Evolutionary conservation across 1,284 basidiomycete species (phyloP).

Genomic region (Rhodotorula sp.): DNA sequence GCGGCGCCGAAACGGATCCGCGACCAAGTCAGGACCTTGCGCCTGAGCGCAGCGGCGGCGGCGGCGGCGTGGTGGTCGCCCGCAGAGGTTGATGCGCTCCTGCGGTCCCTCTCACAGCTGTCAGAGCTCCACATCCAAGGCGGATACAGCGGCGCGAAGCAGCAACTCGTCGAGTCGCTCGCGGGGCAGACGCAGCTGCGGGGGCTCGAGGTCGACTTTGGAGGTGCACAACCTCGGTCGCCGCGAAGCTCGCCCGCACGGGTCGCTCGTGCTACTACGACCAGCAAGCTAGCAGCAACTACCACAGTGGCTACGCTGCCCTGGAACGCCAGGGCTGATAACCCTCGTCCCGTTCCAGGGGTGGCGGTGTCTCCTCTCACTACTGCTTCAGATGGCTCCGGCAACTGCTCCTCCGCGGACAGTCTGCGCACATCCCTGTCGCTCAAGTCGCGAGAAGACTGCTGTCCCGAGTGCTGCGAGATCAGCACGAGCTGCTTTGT

Average conservation of each 20-base stretch:
- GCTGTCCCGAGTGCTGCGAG: not conserved
- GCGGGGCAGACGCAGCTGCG: not conserved
- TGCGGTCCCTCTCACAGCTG: not conserved
- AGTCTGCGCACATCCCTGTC: not conserved
- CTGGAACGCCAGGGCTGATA: constrained; percentile 13
- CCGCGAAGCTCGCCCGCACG: not conserved
- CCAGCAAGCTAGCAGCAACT: too few relatives aligned
- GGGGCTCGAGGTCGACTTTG: constrained; percentile 8
- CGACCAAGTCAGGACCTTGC: not conserved
- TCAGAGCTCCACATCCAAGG: not conserved
- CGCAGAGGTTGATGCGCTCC: not conserved
- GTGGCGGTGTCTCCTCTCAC: not conserved
- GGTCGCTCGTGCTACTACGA: too few relatives aligned
- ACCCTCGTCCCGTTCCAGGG: not conserved
- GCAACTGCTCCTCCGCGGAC: not conserved
- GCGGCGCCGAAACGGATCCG: not conserved
- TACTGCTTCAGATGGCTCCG: not conserved
- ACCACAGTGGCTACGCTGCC: not conserved
- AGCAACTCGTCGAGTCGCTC: not conserved
- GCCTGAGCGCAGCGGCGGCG: not conserved
- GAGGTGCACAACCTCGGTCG: not conserved
- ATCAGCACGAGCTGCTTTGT: too few relatives aligned
- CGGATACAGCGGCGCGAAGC: not conserved
- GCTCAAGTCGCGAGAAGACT: not conserved
- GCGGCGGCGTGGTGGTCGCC: not conserved